Percentiles rank a stretch among this genome's conserved stretches.
Evolutionary conservation across 352 stramenopile species (phyloP).

Genomic region (Pythium periplocum): DNA sequence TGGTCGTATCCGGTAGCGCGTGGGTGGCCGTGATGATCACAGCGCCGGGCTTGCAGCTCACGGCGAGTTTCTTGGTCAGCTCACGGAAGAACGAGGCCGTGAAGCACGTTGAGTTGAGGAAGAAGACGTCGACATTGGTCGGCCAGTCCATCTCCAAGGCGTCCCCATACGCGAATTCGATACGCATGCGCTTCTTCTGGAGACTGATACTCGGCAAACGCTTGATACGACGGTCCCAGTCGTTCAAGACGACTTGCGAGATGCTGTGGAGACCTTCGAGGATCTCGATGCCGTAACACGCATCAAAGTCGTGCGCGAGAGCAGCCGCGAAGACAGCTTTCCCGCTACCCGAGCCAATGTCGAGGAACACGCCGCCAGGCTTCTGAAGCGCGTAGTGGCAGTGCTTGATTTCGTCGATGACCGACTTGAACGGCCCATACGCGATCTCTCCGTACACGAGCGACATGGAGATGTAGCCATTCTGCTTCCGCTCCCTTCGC

Average conservation of each 20-base stretch:
- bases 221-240: slow-evolving; percentile 57
- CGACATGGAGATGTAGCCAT: slow-evolving; percentile 57
- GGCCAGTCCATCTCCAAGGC: slow-evolving; percentile 69
- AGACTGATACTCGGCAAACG: slow-evolving; percentile 35
- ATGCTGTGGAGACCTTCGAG: slow-evolving; percentile 68
- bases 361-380: slow-evolving; percentile 75
- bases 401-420: slow-evolving; percentile 57
- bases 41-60: slow-evolving; percentile 43
- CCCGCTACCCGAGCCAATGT: slow-evolving; percentile 85
- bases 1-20: slow-evolving; percentile 34
- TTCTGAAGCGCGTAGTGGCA: slow-evolving; percentile 54
- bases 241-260: slow-evolving; percentile 39
- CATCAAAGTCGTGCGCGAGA: slow-evolving; percentile 83
- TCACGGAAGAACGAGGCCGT: slow-evolving; percentile 52
- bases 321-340: slow-evolving; percentile 84
- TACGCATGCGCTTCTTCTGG: slow-evolving; percentile 65
- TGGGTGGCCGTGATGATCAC: slow-evolving; percentile 63
- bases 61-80: slow-evolving; percentile 35
- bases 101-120: slow-evolving; percentile 91
- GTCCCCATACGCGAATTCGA: slow-evolving; percentile 73
- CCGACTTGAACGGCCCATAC: slow-evolving; percentile 70
- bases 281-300: slow-evolving; percentile 84
- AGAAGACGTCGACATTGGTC: slow-evolving; percentile 53
- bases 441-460: slow-evolving; percentile 89
- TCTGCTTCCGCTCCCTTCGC: slow-evolving; percentile 37